Base-by-base conservation (phyloP, 2,329 filamentous ascomycete species). In the Claviceps pusilla region DNA sequence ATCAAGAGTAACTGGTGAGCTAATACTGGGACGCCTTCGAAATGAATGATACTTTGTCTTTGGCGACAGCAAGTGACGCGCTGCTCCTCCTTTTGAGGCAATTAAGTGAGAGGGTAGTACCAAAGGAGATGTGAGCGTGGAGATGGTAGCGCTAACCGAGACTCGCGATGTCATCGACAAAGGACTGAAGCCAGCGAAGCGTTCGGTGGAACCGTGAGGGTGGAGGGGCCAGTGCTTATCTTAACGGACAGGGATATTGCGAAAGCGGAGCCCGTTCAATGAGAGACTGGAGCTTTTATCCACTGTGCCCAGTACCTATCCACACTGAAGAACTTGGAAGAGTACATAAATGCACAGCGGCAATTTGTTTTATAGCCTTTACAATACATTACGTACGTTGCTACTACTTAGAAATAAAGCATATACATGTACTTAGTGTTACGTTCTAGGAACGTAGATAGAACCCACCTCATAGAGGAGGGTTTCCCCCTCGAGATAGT, bases 1-100 rank as follows among this genome's bases (percentile, higher is more conserved):
- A 70, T 69, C 62, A 68, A 41, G 14, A n/a, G 52, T 33, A 28
- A 47, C 12, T 33, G 47, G 37, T 28, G 45, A 37, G 37, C n/a
- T 37, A 41, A 49, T 31, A 46, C 48, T 48, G 31, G 19, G 35
- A 39, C 31, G 28, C 7, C 39, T 24, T 39, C 4, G 35, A 24
- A 51, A 42, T 33, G 12, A 16, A 48, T 16, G 14, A 28, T 41
- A 14, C 12, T 12, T 28, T 28, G 35, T 4, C n/a, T 48, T 16
- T 16, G 5, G 3, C 3, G 14, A n/a, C 6, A 9, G 39, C 6
- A 6, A n/a, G 7, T 41, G 14, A 6, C 14, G n/a, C 39, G 14
- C 39, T 41, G n/a, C 39, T 41, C n/a, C 39, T 6, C 39, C 16
- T 6, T 5, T n/a, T 5, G 9, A n/a, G 5, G 7, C 5, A 7